These are phyloP conservation scores for Ilex paraguariensis DNA, from an alignment of 305 asterid species.

Conservation along the genomic window DNA sequence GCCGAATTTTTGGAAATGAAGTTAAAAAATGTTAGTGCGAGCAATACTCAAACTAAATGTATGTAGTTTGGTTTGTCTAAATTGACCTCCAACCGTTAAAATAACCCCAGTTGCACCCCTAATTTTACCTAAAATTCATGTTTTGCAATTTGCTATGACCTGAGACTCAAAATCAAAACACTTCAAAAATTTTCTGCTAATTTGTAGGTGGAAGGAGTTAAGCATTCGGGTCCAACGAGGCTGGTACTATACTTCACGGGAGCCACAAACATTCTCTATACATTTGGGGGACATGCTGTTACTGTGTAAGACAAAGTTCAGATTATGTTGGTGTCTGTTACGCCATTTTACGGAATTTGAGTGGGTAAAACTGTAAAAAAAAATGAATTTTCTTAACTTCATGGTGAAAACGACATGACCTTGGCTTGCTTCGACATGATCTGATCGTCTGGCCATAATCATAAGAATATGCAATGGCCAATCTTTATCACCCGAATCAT, in stretches of 20 bases:
- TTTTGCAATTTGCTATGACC: too few species aligned
- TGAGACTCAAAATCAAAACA: too few species aligned
- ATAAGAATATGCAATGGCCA: too few species aligned
- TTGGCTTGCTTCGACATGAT: conserved; percentile 32
- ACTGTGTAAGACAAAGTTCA: conserved; percentile 56
- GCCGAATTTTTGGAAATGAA: too few species aligned
- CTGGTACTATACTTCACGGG: conserved; percentile 71
- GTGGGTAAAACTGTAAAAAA: conserved; percentile 15
- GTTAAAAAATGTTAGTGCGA: too few species aligned
- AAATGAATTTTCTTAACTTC: conserved; percentile 11
- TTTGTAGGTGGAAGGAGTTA: conserved; percentile 53
- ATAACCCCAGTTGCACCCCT: too few species aligned
- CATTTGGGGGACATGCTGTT: conserved; percentile 85
- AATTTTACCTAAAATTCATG: too few species aligned
- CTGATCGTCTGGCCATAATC: conserved; percentile 25
- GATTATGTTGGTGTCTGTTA: conserved; percentile 10
- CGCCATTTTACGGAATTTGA: background rate
- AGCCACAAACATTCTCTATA: conserved; percentile 80
- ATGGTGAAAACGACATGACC: conserved; percentile 38
- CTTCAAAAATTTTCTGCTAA: background rate
- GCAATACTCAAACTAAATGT: too few species aligned
- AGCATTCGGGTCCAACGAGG: conserved; percentile 62
- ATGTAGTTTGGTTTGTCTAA: too few species aligned
- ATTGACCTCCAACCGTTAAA: too few species aligned
- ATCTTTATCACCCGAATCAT: conserved; percentile 6